Percentiles rank a stretch among this genome's conserved stretches.
Evolutionary conservation across 1,139 yeast genomes (phyloP).

Genomic region (Insectozyma bohioensis): DNA sequence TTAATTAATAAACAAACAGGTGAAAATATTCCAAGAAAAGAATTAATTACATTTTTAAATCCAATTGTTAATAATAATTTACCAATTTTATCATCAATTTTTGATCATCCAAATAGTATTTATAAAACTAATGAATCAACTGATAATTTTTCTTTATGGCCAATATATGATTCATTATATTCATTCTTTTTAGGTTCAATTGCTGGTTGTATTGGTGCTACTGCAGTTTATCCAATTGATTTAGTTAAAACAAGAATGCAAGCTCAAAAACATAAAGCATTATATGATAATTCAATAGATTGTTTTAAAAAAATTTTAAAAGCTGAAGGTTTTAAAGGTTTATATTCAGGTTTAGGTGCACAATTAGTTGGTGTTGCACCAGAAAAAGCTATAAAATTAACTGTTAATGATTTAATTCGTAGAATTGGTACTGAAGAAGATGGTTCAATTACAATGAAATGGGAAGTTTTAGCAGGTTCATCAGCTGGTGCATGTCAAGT

Average conservation of each 20-base stretch:
- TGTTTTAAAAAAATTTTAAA: conserved; percentile 78
- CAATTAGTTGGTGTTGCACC: conserved; percentile 98
- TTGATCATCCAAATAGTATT: conserved; percentile 44
- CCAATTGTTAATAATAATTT: conserved; percentile 43
- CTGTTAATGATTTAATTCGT: conserved; percentile 88
- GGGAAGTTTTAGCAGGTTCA: conserved; percentile 88
- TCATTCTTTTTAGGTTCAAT: conserved; percentile 89
- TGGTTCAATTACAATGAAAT: conserved; percentile 60
- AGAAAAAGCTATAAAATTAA: conserved; percentile 94
- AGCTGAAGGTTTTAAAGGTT: conserved; percentile 82
- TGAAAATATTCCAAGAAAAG: conserved; percentile 52
- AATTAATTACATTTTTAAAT: conserved; percentile 49
- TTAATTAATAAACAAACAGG: conserved; percentile 44
- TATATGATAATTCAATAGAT: conserved; percentile 79
- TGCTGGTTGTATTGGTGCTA: conserved; percentile 98
- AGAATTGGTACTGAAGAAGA: conserved; percentile 59
- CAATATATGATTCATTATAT: conserved; percentile 79
- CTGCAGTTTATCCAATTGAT: conserved; percentile 97
- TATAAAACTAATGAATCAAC: conserved; percentile 26
- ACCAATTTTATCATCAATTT: conserved; percentile 36
- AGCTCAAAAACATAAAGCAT: conserved; percentile 77
- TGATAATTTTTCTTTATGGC: conserved; percentile 50
- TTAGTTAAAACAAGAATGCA: conserved; percentile 97
- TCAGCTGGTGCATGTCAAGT: conserved; percentile 98
- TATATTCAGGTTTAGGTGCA: conserved; percentile 91